Conservation (phyloP, 2,329 filamentous ascomycete species). For the Diatrype stigma region DNA sequence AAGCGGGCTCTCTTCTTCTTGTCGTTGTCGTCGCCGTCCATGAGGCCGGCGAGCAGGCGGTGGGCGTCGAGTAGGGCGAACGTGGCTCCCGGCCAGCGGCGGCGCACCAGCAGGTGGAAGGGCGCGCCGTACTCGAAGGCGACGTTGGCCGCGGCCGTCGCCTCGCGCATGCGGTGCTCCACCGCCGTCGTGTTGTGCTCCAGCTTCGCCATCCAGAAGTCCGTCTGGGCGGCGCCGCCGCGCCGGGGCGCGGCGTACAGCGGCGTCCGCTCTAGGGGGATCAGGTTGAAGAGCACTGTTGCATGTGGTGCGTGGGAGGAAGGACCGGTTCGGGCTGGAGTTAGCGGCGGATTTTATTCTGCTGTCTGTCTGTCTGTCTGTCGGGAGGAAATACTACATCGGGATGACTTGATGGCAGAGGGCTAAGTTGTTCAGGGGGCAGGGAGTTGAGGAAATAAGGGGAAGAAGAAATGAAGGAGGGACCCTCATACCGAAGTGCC, state of each 20-base stretch:
- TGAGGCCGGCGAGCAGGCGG: slow-evolving; percentile 60
- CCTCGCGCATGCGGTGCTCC: slow-evolving; percentile 45
- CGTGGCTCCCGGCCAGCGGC: slow-evolving; percentile 53
- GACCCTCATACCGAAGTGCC: slow-evolving; percentile 49
- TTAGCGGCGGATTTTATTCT: too few relatives aligned
- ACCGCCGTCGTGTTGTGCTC: slow-evolving; percentile 44
- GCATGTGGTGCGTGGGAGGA: too few relatives aligned
- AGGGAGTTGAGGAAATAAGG: background rate
- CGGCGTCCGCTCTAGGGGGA: slow-evolving; percentile 63
- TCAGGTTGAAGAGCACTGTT: slow-evolving; percentile 61
- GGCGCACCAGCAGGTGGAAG: slow-evolving; percentile 38
- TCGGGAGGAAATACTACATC: too few relatives aligned
- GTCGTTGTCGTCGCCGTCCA: too few relatives aligned
- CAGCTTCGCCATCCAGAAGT: slow-evolving; percentile 43
- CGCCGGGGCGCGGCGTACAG: slow-evolving; percentile 52
- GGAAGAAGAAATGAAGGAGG: background rate
- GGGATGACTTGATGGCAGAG: too few relatives aligned
- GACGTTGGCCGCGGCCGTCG: slow-evolving; percentile 45
- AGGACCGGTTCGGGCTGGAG: too few relatives aligned
- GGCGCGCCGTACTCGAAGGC: slow-evolving; percentile 47
- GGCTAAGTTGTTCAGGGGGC: too few relatives aligned
- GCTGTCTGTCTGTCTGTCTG: too few relatives aligned
- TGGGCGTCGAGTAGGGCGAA: slow-evolving; percentile 67
- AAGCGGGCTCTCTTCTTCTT: slow-evolving; percentile 58
- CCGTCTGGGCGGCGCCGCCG: slow-evolving; percentile 37